A percentile compares a stretch with the other conserved stretches of the same genome.
These are phyloP conservation scores for Chaetomiaceae sp. DNA, from an alignment of 2,329 filamentous ascomycete genomes.

Conservation along the genomic window DNA sequence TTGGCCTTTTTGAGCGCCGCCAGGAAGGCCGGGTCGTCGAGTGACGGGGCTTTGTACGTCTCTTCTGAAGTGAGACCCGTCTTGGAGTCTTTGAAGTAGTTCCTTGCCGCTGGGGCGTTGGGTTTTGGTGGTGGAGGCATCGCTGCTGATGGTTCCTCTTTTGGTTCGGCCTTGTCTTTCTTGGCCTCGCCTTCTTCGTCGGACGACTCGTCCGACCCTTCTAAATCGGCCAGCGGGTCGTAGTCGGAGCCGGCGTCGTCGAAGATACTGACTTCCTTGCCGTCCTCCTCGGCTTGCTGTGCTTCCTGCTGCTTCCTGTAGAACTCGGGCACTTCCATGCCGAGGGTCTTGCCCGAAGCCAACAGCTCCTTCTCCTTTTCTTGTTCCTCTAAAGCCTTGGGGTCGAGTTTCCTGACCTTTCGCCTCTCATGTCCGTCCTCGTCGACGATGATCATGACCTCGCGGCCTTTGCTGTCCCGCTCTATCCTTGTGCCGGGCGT, in stretches of 20 bases:
- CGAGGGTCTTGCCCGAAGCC: conserved; percentile 54
- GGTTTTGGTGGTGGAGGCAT: conserved; percentile 48
- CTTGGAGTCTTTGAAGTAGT: conserved; percentile 61
- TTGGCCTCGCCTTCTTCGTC: conserved; percentile 31
- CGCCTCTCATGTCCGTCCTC: conserved; percentile 63
- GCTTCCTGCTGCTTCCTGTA: conserved; percentile 43
- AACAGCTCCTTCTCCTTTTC: conserved; percentile 38
- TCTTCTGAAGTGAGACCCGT: conserved; percentile 51
- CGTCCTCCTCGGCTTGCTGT: conserved; percentile 42
- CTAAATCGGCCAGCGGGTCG: conserved; percentile 59
- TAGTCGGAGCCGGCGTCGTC: conserved; percentile 64
- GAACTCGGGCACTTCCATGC: conserved; percentile 62
- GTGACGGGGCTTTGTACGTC: conserved; percentile 48
- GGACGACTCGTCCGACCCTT: conserved; percentile 42
- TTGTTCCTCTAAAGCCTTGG: conserved; percentile 34
- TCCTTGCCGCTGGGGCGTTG: conserved; percentile 38
- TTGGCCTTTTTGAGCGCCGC: conserved; percentile 84
- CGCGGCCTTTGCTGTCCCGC: conserved; percentile 55
- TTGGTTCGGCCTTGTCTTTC: conserved; percentile 20
- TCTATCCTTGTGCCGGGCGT: conserved; percentile 56
- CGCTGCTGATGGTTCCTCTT: conserved; percentile 24
- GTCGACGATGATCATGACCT: conserved; percentile 62
- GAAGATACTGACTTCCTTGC: conserved; percentile 61
- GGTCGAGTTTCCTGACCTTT: conserved; percentile 54
- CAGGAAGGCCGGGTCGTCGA: conserved; percentile 72